These are phyloP conservation scores for Crepidotus variabilis DNA, from an alignment of 768 basidiomycete genomes.

Conservation along the genomic window DNA sequence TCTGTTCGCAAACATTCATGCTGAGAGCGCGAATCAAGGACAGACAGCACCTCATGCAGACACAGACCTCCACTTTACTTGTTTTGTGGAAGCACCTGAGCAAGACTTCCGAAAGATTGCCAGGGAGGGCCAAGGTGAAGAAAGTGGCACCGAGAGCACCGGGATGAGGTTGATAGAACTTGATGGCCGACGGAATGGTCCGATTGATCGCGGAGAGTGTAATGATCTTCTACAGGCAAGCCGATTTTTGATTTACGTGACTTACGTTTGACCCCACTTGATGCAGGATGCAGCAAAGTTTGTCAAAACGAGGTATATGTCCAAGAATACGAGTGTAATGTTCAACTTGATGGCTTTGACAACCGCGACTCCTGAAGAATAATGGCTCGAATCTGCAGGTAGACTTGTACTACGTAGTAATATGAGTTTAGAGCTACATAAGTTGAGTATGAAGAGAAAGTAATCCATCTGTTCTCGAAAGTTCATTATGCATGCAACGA, in stretches of 20 bases:
- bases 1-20: constrained; percentile 77
- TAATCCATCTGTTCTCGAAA: too few species aligned
- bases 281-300: constrained; percentile 61
- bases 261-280: background rate
- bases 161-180: constrained; percentile 70
- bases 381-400: background rate
- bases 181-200: constrained; percentile 75
- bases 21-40: constrained; percentile 61
- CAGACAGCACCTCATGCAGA: constrained; percentile 63
- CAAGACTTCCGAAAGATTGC: constrained; percentile 28
- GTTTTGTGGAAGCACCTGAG: constrained; percentile 71
- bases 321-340: background rate
- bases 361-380: background rate
- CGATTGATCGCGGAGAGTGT: constrained; percentile 74
- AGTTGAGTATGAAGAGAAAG: too few species aligned
- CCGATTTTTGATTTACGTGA: background rate
- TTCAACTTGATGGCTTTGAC: background rate
- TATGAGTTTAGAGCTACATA: too few species aligned
- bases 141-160: constrained; percentile 15
- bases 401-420: too few species aligned
- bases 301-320: constrained; percentile 40
- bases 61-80: constrained; percentile 83
- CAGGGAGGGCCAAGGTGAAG: constrained; percentile 14
- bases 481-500: too few species aligned
- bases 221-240: constrained; percentile 53